Percentiles rank a stretch among this genome's conserved stretches.
Evolutionary conservation across 1,284 basidiomycete species (phyloP).

Genomic region (Irpex lacteus): DNA sequence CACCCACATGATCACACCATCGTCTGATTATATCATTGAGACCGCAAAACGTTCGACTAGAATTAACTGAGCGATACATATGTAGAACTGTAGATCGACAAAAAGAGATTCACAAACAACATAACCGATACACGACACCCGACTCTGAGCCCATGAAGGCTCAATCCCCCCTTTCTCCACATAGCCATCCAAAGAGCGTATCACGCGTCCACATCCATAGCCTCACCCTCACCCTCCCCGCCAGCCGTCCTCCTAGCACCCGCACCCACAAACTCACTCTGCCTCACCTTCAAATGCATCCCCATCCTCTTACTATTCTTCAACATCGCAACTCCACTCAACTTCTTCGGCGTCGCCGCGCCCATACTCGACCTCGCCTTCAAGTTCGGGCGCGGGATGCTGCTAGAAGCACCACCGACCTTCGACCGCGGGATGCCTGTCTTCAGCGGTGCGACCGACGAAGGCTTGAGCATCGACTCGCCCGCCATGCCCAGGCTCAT

Average conservation of each 20-base stretch:
- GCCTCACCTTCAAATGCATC: constrained; percentile 54
- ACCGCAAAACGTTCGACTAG: too few species aligned
- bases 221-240: neutral
- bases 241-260: constrained; percentile 21
- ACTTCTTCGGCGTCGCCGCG: constrained; percentile 36
- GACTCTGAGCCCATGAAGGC: too few species aligned
- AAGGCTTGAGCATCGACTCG: constrained; percentile 30
- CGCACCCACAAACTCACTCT: constrained; percentile 55
- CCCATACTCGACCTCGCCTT: constrained; percentile 54
- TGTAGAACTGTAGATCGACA: too few species aligned
- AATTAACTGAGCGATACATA: too few species aligned
- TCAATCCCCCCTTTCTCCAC: too few species aligned
- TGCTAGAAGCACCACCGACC: constrained; percentile 32
- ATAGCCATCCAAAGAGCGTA: too few species aligned
- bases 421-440: too few species aligned
- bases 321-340: constrained; percentile 38
- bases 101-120: too few species aligned
- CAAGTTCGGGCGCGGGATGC: constrained; percentile 14
- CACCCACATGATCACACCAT: too few species aligned
- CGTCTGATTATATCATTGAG: too few species aligned
- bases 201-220: constrained; percentile 17
- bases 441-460: constrained; percentile 33
- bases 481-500: constrained; percentile 30
- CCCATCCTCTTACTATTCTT: constrained; percentile 30
- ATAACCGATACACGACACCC: too few species aligned